Evolutionary conservation across 805 yeast genomes (phyloP).

Genomic region (Wickerhamomyces kurtzmanii): DNA sequence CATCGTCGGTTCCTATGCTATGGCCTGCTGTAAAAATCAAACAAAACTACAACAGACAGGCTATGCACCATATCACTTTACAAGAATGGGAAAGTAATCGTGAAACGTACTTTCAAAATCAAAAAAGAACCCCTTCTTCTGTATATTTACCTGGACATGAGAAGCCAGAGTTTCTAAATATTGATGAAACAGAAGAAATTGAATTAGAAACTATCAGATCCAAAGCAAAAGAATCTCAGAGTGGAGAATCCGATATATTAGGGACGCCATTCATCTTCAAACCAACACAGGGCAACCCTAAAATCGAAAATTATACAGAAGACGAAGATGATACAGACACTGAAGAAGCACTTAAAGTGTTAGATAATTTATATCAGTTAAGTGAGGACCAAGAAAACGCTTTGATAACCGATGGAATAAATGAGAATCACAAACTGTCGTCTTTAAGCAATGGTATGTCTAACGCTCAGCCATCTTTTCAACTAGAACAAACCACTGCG

Average conservation of each 20-base stretch:
- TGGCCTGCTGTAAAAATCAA: too few relatives aligned
- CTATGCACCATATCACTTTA: conserved; percentile 9
- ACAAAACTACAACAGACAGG: conserved; percentile 7
- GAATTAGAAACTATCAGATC: conserved; percentile 1
- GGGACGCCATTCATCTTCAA: too few relatives aligned
- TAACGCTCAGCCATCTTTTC: conserved; percentile 10
- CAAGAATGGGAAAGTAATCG: conserved; percentile 11
- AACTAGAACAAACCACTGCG: conserved; percentile 6
- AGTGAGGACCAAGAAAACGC: too few relatives aligned
- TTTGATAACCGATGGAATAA: conserved; percentile 1
- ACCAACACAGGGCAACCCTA: too few relatives aligned
- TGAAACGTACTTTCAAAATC: conserved; percentile 5
- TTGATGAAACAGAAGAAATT: not conserved
- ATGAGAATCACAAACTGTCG: conserved; percentile 2
- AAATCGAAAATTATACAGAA: not conserved
- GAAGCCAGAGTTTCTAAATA: not conserved
- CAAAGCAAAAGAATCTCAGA: conserved; percentile 1
- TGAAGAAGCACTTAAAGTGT: conserved; percentile 13
- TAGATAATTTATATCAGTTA: conserved; percentile 11
- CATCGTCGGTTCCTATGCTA: too few relatives aligned
- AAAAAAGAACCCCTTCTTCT: not conserved
- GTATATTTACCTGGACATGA: not conserved
- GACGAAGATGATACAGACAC: conserved; percentile 4
- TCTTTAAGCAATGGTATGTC: conserved; percentile 9
- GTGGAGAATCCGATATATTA: too few relatives aligned